Evolutionary conservation across 305 asterid species (phyloP), one percentile per base, ranked within the genome.

Genomic region (Ajuga reptans): DNA sequence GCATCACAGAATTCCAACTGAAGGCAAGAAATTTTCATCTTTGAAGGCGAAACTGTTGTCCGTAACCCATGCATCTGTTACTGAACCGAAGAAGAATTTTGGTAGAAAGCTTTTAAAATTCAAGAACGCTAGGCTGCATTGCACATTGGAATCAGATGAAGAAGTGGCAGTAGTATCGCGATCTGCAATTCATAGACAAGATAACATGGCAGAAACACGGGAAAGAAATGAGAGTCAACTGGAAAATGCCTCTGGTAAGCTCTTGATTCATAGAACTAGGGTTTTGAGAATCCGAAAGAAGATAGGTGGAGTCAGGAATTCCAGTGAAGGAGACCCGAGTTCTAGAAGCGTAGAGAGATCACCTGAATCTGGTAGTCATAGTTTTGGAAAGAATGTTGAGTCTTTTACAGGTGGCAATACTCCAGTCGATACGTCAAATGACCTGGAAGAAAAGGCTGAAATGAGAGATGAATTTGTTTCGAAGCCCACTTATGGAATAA

Each of bases 11-110:
- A 63, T 73, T 42, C 61, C 83, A 33, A 66, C 84, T 12, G 79
- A 66, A 43, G 72, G 64, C 71, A 80, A 72, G 78, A 87, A 60
- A 73, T 81, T 81, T 66, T 73, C 88, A 8, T 80, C 95, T 68
- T 76, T 74, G 81, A 77, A 79, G 76, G 86, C 86, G 63, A 81
- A 78, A 37, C 74, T 73, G 51, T 71, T 72, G 34, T 80, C 85
- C 3, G 72, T 69, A 43, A 72, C 76, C 66, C 71, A 45, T 74
- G 68, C 81, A 65, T 78, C 87, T 69, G 75, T 45, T 65, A 66
- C 70, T 6, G 81, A 77, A 66, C 69, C 78, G n/a, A 80, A 73
- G 64, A 74, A 72, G 70, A 74, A 66, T 64, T 72, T 65, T 45
- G 80, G 79, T 74, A 74, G 80, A 71, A 84, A 74, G 76, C 39